Conservation (phyloP, 257 asterid genomes). For the Plantago major region DNA sequence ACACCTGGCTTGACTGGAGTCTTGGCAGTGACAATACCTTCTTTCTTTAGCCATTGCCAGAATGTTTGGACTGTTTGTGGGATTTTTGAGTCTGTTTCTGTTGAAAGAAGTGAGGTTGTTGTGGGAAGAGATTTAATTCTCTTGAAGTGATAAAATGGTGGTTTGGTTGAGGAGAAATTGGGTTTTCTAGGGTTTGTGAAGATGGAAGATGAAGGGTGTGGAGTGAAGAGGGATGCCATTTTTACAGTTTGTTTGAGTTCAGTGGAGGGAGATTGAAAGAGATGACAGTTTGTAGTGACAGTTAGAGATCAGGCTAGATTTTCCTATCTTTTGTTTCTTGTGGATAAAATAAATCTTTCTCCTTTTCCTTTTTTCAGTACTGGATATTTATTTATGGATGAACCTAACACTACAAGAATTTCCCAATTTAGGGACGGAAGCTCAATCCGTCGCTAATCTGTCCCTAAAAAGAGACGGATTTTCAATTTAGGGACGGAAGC, state of each 20-base stretch:
- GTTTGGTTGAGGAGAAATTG: conserved; percentile 20
- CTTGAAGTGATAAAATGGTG: conserved; percentile 21
- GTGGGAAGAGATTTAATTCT: conserved; percentile 27
- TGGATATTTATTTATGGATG: background rate
- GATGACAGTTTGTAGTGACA: conserved; percentile 17
- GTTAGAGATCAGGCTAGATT: conserved; percentile 31
- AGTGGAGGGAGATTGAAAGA: background rate
- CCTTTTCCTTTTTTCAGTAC: no score
- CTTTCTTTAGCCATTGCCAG: conserved; percentile 90
- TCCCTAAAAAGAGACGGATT: no score
- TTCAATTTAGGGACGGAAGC: no score
- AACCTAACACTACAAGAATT: background rate
- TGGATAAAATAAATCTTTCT: no score
- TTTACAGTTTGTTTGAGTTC: background rate
- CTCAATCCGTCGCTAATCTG: no score
- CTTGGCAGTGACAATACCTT: conserved; percentile 69
- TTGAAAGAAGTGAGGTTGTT: conserved; percentile 34
- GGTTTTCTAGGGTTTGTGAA: conserved; percentile 23
- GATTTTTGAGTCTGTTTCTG: conserved; percentile 46
- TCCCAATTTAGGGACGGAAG: no score
- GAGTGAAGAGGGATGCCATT: conserved; percentile 48
- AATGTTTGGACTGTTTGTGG: conserved; percentile 57
- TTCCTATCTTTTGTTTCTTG: conserved; percentile 19
- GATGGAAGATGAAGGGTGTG: conserved; percentile 31
- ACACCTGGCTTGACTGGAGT: conserved; percentile 81